Evolutionary conservation across 2,329 filamentous ascomycete species (phyloP).

Genomic region (Hypoxylon sp.): DNA sequence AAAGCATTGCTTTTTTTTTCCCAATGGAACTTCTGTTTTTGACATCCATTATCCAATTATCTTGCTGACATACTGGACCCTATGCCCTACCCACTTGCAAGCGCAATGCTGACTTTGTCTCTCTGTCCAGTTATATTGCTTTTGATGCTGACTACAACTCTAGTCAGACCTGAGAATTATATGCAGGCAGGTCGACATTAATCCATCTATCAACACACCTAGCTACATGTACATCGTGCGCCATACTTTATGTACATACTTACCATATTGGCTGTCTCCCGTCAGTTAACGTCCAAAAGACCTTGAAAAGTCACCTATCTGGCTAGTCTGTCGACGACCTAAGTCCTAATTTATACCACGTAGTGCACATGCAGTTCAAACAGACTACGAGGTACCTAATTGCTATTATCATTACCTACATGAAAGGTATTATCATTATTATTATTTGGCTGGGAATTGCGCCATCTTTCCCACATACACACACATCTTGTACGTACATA

Average conservation of each 20-base stretch:
- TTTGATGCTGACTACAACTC: slow-evolving; percentile 29
- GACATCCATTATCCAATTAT: slow-evolving; percentile 21
- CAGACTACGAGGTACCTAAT: slow-evolving; percentile 10
- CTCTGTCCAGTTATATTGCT: slow-evolving; percentile 14
- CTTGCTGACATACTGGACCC: slow-evolving; percentile 9
- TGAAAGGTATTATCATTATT: not conserved
- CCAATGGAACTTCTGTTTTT: slow-evolving; percentile 17
- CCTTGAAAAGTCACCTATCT: slow-evolving; percentile 30
- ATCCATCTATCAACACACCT: slow-evolving; percentile 36
- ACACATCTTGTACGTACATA: not conserved
- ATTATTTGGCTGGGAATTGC: slow-evolving; percentile 22
- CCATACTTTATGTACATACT: slow-evolving; percentile 25
- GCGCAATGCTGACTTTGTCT: slow-evolving; percentile 20
- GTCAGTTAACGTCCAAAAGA: slow-evolving; percentile 19
- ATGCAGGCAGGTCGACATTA: slow-evolving; percentile 34
- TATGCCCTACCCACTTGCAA: slow-evolving; percentile 12
- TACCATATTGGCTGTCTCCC: slow-evolving; percentile 18
- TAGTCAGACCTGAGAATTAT: slow-evolving; percentile 23
- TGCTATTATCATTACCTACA: not conserved
- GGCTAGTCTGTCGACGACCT: slow-evolving; percentile 29
- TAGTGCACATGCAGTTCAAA: slow-evolving; percentile 29
- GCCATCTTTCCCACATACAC: slow-evolving; percentile 41
- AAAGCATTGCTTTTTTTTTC: slow-evolving; percentile 19
- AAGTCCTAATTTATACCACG: slow-evolving; percentile 39
- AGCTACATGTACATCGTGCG: slow-evolving; percentile 27